phyloP scores from a whole-genome alignment of 805 yeast genomes.

The Ogataea paraovalis region DNA sequence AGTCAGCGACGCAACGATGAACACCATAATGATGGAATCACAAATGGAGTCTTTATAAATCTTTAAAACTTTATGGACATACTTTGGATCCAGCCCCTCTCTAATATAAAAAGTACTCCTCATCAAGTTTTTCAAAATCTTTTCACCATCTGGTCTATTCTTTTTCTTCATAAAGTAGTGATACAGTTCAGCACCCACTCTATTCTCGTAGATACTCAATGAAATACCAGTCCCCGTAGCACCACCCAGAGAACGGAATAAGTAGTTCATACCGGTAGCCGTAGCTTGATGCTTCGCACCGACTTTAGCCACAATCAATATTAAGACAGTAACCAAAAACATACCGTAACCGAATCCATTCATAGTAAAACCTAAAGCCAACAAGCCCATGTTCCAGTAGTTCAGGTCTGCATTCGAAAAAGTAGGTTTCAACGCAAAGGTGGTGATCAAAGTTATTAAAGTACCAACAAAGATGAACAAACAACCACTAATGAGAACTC shows the following conservation, averaged over 20 bases:
- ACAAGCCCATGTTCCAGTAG: slow-evolving; percentile 15
- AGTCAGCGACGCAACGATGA: slow-evolving; percentile 25
- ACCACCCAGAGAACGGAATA: slow-evolving; percentile 47
- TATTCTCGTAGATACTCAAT: slow-evolving; percentile 34
- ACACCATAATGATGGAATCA: slow-evolving; percentile 23
- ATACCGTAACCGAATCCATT: slow-evolving; percentile 40
- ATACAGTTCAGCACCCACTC: slow-evolving; percentile 29
- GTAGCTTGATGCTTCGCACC: slow-evolving; percentile 44
- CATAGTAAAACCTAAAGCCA: slow-evolving; percentile 27
- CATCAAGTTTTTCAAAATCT: slow-evolving; percentile 19
- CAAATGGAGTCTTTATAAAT: slow-evolving; percentile 26
- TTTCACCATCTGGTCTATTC: slow-evolving; percentile 21
- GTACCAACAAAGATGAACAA: slow-evolving; percentile 21
- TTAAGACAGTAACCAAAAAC: slow-evolving; percentile 35
- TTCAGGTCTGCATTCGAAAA: slow-evolving; percentile 13
- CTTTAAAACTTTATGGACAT: slow-evolving; percentile 26
- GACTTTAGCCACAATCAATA: slow-evolving; percentile 41
- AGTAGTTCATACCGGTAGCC: slow-evolving; percentile 45
- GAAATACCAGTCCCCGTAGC: slow-evolving; percentile 44
- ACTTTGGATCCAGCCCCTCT: slow-evolving; percentile 26
- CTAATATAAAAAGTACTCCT: slow-evolving; percentile 27
- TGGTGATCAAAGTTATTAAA: slow-evolving; percentile 14
- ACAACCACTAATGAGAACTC: slow-evolving; percentile 23
- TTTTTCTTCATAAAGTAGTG: slow-evolving; percentile 26
- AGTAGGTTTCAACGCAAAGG: slow-evolving; percentile 22